Evolutionary conservation across 805 yeast species (phyloP).

Genomic region (Cyberlindnera bimundalis): DNA sequence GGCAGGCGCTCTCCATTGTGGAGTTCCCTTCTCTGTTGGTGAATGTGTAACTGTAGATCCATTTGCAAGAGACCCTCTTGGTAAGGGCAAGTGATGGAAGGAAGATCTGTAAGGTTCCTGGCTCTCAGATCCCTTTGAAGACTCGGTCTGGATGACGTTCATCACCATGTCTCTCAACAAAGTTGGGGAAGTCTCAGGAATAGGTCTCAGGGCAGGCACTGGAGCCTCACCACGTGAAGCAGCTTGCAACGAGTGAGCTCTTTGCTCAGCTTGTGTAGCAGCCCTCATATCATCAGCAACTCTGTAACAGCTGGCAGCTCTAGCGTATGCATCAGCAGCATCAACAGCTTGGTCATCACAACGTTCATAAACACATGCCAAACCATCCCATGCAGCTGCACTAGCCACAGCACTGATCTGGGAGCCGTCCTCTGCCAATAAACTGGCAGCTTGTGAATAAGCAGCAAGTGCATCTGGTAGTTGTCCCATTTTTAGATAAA

Average conservation of each 20-base stretch:
- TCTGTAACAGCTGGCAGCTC: constrained; percentile 49
- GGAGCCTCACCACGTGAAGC: constrained; percentile 43
- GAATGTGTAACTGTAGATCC: constrained; percentile 11
- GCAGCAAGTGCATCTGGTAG: constrained; percentile 65
- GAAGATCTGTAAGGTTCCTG: constrained; percentile 20
- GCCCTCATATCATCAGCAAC: constrained; percentile 42
- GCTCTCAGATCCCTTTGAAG: constrained; percentile 1
- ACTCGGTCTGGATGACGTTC: constrained; percentile 9
- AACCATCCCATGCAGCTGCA: constrained; percentile 65
- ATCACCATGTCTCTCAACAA: constrained; percentile 32
- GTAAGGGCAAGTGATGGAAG: constrained; percentile 28
- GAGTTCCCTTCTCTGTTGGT: constrained; percentile 14
- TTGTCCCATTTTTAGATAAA: constrained; percentile 57
- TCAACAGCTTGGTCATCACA: constrained; percentile 59
- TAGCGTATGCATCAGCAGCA: constrained; percentile 55
- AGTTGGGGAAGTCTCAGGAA: constrained; percentile 44
- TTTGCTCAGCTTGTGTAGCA: constrained; percentile 40
- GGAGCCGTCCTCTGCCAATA: constrained; percentile 45
- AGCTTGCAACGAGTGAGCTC: constrained; percentile 40
- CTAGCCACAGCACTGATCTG: constrained; percentile 35
- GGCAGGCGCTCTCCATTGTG: constrained; percentile 12
- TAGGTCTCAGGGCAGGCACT: constrained; percentile 41
- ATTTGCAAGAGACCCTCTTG: constrained; percentile 21
- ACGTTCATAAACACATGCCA: constrained; percentile 58
- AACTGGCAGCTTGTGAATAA: constrained; percentile 58